Evolutionary conservation across 1,284 basidiomycete genomes (phyloP), one percentile per base, ranked within the genome.

Genomic region (Tilletiaria anomala): DNA sequence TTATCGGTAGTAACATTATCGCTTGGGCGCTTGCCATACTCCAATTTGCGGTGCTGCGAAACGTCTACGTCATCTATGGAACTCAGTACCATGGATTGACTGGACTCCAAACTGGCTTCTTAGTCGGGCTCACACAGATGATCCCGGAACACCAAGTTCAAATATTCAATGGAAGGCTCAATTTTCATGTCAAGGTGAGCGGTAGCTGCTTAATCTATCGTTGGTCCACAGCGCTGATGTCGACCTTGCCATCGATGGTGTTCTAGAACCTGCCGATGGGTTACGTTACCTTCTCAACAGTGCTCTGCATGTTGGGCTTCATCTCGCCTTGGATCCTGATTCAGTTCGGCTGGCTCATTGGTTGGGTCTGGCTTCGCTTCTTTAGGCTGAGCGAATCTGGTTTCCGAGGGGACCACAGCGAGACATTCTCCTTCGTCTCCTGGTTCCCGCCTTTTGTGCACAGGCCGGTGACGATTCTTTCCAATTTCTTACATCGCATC

Each of bases 61-160:
- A 42, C n/a, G 57, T 61, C 41, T 36, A 21, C 16, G 40, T 50
- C 23, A 52, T 62, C 29, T 86, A 83, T 67, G 84, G 79, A 19
- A 79, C 84, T 72, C 76, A 78, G 37, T 94, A 89, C 67, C 85
- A 86, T 60, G 91, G 91, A 19, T 78, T 89, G 67, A 83, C 84
- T 73, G 83, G 85, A 2, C 72, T 97, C n/a, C 85, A 93, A 61
- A 80, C 80, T 37, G 83, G 78, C 3, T 76, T 91, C 51, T 74
- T 97, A 29, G 91, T 97, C 41, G 91, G 88, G 8, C 93, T 94
- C 69, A 94, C 88, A 2, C 91, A 97, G 67, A 71, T 93, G 43
- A 94, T 96, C 53, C 91, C 93, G 19, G 91, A 97, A 67, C 88
- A 97, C 59, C 89, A 94, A 68, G 79, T 97, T 5, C 91, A 96